Evolutionary conservation across 1,284 basidiomycete genomes (phyloP).

Genomic region (Cronartium quercuum): DNA sequence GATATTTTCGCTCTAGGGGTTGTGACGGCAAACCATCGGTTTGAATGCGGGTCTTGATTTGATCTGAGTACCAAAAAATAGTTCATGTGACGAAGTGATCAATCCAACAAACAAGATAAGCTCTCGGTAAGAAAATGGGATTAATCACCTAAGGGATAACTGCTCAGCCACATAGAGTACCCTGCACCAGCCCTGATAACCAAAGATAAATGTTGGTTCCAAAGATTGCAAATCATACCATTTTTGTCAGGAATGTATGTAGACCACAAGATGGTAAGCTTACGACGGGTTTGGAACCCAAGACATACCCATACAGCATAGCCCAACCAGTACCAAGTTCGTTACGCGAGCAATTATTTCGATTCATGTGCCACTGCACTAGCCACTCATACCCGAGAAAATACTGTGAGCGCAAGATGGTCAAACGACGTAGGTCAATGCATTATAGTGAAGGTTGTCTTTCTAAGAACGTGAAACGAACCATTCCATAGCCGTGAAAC

Average conservation of each 20-base stretch:
- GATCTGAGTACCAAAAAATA: slow-evolving; percentile 57
- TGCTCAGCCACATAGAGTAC: slow-evolving; percentile 50
- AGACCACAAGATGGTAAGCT: slow-evolving; percentile 17
- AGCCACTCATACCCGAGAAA: slow-evolving; percentile 91
- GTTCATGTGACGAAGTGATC: not conserved
- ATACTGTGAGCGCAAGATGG: slow-evolving; percentile 56
- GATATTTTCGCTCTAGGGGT: slow-evolving; percentile 59
- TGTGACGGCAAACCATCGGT: slow-evolving; percentile 61
- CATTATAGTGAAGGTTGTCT: not conserved
- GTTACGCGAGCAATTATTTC: slow-evolving; percentile 53
- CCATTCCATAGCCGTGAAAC: slow-evolving; percentile 38
- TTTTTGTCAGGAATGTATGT: not conserved
- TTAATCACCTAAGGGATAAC: slow-evolving; percentile 40
- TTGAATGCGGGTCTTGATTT: slow-evolving; percentile 91
- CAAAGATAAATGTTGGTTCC: not conserved
- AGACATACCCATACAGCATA: slow-evolving; percentile 74
- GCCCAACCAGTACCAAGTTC: slow-evolving; percentile 70
- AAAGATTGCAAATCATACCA: not conserved
- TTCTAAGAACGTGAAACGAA: not conserved
- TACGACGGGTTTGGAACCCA: slow-evolving; percentile 68
- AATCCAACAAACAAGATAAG: slow-evolving; percentile 33
- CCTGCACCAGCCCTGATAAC: slow-evolving; percentile 40
- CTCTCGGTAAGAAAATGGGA: slow-evolving; percentile 14
- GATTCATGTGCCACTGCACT: slow-evolving; percentile 56
- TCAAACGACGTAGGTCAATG: not conserved